Conservation (phyloP, 2,329 filamentous ascomycete species). For the Paecilomyces variotii region DNA sequence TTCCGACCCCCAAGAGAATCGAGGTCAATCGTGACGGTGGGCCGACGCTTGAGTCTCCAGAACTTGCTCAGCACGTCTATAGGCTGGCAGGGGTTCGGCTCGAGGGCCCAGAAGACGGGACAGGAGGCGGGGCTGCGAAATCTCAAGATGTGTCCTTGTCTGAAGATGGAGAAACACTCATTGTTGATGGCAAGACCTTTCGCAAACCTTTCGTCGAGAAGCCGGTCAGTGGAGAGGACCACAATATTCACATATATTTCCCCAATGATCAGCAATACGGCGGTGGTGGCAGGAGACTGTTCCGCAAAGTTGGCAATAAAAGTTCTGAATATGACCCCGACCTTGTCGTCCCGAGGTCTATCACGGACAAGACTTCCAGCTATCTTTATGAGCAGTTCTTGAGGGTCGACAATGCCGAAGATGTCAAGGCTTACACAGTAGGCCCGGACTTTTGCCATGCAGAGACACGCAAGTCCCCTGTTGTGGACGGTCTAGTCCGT, state of each 20-base stretch:
- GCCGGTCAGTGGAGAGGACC: constrained; percentile 94
- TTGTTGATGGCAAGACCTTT: constrained; percentile 74
- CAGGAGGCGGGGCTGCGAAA: constrained; percentile 47
- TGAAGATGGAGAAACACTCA: constrained; percentile 81
- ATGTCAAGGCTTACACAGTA: constrained; percentile 98
- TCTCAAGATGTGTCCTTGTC: constrained; percentile 70
- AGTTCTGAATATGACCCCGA: constrained; percentile 87
- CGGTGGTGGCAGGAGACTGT: constrained; percentile 83
- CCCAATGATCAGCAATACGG: constrained; percentile 65
- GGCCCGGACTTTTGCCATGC: constrained; percentile 90
- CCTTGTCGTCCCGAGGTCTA: constrained; percentile 66
- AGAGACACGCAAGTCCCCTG: constrained; percentile 92
- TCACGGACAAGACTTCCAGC: constrained; percentile 72
- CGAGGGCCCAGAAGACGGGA: constrained; percentile 61
- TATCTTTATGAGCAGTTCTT: constrained; percentile 98
- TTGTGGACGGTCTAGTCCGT: constrained; percentile 90
- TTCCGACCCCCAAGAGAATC: constrained; percentile 78
- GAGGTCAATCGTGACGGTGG: constrained; percentile 93
- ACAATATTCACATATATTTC: constrained; percentile 98
- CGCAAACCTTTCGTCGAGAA: constrained; percentile 97
- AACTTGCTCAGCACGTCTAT: constrained; percentile 72
- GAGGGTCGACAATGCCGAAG: constrained; percentile 91
- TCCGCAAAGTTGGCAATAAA: constrained; percentile 97
- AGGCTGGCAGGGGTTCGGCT: constrained; percentile 71
- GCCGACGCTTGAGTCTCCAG: constrained; percentile 66